Evolutionary conservation across 2,329 filamentous ascomycete species (phyloP).

Genomic region (Fusarium humuli): DNA sequence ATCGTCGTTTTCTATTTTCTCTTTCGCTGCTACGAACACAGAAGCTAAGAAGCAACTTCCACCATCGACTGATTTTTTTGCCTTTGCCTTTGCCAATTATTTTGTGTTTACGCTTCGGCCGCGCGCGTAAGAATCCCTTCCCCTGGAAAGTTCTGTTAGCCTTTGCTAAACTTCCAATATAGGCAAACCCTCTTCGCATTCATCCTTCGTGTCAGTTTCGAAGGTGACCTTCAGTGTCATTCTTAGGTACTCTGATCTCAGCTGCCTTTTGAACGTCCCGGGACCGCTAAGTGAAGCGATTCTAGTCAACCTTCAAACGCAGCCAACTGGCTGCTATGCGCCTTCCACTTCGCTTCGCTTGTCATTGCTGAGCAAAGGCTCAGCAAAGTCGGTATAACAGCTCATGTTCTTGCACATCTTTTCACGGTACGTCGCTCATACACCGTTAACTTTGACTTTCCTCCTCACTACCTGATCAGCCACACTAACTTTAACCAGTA

Average conservation of each 20-base stretch:
- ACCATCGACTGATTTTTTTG: background rate
- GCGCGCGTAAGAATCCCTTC: background rate
- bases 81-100: background rate
- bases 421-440: background rate
- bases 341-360: slow-evolving; percentile 6
- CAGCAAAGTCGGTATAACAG: slow-evolving; percentile 16
- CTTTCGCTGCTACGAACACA: background rate
- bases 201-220: background rate
- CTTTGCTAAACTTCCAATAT: background rate
- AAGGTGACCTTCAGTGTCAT: background rate
- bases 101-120: background rate
- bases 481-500: slow-evolving; percentile 10
- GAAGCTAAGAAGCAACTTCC: background rate
- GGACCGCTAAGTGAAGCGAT: background rate
- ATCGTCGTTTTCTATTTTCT: background rate
- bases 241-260: background rate
- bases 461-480: background rate
- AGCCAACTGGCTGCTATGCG: slow-evolving; percentile 37
- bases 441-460: background rate
- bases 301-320: background rate
- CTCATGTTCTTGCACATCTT: slow-evolving; percentile 26
- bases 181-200: background rate
- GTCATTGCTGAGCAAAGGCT: slow-evolving; percentile 30
- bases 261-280: background rate
- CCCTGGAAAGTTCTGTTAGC: background rate